Conservation (phyloP, 176 grass and related monocot genomes). For the Panicum miliaceum region DNA sequence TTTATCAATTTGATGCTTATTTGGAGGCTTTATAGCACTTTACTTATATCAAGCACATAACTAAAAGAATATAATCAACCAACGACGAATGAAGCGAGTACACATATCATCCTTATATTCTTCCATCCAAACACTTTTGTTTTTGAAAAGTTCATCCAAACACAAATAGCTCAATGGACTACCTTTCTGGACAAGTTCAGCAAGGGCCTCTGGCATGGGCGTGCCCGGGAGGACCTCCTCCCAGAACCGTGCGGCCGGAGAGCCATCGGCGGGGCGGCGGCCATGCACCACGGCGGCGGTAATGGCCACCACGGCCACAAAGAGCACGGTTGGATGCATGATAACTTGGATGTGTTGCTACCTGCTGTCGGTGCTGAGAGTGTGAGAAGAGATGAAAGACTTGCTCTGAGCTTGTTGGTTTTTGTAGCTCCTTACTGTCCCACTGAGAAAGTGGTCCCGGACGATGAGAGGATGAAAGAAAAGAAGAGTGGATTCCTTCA, state of each 20-base stretch:
- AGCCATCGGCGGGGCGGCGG: background rate
- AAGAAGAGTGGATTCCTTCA: no score
- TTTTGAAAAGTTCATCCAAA: no score
- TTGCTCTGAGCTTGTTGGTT: background rate
- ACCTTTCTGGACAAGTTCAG: background rate
- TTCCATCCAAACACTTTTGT: no score
- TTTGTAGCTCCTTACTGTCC: background rate
- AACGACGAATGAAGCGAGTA: no score
- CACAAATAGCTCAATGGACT: no score
- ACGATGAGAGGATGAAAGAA: background rate
- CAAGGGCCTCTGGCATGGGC: background rate
- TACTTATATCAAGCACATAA: no score
- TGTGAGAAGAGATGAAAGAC: no score
- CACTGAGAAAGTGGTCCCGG: background rate
- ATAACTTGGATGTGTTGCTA: background rate
- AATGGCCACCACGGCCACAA: background rate
- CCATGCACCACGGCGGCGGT: background rate
- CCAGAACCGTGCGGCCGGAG: slow-evolving; percentile 1
- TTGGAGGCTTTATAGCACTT: no score
- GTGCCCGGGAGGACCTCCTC: background rate
- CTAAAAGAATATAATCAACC: no score
- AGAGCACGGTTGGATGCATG: background rate
- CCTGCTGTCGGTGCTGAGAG: no score
- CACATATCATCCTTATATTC: no score
- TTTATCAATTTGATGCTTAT: no score